These are phyloP conservation scores for Russula earlei DNA, from an alignment of 768 basidiomycete species.

Conservation along the genomic window DNA sequence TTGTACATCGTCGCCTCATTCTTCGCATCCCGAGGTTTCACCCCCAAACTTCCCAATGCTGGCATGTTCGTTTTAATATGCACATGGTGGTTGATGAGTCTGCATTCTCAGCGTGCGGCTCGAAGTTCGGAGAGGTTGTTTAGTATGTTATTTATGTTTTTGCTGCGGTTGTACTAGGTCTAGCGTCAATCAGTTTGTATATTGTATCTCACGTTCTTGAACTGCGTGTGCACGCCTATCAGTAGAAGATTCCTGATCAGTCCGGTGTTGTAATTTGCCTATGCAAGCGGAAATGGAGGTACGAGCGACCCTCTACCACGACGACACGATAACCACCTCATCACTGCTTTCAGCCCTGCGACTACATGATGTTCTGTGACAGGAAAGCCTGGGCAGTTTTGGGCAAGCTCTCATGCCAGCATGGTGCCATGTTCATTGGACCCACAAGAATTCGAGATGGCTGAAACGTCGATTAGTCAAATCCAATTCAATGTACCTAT, in stretches of 20 bases:
- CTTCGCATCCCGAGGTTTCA: not conserved
- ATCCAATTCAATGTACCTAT: too few species aligned
- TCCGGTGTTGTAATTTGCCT: too few species aligned
- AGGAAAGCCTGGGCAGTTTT: too few species aligned
- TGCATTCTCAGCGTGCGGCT: not conserved
- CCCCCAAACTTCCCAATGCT: not conserved
- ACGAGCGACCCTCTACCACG: too few species aligned
- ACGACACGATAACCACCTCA: too few species aligned
- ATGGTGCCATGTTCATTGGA: too few species aligned
- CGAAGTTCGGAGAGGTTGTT: not conserved
- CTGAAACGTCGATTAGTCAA: too few species aligned
- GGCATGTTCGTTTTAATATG: not conserved
- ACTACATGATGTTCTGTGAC: too few species aligned
- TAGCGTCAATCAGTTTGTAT: not conserved
- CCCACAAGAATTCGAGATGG: too few species aligned
- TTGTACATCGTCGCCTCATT: not conserved
- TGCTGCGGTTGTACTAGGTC: not conserved
- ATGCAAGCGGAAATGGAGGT: too few species aligned
- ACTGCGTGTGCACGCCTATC: not conserved
- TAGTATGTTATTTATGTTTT: constrained; percentile 2
- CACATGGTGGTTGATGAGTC: not conserved
- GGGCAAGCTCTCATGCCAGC: too few species aligned
- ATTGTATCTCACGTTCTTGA: not conserved
- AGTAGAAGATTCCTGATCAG: not conserved
- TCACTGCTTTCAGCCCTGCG: too few species aligned